Base-by-base conservation (phyloP, 139 green algal genomes). In the Nannochloris sp. region DNA sequence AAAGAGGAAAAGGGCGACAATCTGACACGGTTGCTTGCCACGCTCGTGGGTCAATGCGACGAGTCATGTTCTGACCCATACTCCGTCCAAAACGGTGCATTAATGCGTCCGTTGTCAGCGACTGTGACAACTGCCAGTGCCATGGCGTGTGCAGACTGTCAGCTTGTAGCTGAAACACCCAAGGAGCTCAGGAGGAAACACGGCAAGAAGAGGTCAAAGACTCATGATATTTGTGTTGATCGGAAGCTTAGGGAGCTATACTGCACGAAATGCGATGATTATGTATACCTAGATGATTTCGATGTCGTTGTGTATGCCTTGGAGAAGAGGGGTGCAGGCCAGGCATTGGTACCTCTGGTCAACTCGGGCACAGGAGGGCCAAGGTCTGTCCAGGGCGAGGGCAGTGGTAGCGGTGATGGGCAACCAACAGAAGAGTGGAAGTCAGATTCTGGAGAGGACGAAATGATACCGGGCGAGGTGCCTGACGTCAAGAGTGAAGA, bases 181-280 rank as follows among this genome's bases (percentile, higher is more conserved):
- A 23, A 23, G 16, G 46, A 23, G 46, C n/a, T 53, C 46, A 23
- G 2, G 16, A 23, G n/a, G 17, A 28, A 28, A 28, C 46, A 53
- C 46, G n/a, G n/a, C 46, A 53, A 53, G 3, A 53, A 53, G 12
- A 23, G n/a, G 46, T 23, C 16, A 23, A 53, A 53, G 20, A 14
- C n/a, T 20, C 46, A 53, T 6, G n/a, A 26, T 53, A 53, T 53
- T 23, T 53, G 10, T 23, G 8, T 53, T 20, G 46, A 53, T 23
- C 9, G 46, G 16, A 53, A 23, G 17, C 17, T 53, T 6, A 30
- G 43, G 6, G 86, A 91, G 77, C 72, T 95, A 10, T 92, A 79
- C 65, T 95, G 88, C 70, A 58, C 28, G 4, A 45, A 62, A 20
- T 95, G 88, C 76, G 11, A 36, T 10, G 82, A 92, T 60, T 89